phyloP scores from a whole-genome alignment of 1,284 basidiomycete genomes.

The Ustilago bromivora region DNA sequence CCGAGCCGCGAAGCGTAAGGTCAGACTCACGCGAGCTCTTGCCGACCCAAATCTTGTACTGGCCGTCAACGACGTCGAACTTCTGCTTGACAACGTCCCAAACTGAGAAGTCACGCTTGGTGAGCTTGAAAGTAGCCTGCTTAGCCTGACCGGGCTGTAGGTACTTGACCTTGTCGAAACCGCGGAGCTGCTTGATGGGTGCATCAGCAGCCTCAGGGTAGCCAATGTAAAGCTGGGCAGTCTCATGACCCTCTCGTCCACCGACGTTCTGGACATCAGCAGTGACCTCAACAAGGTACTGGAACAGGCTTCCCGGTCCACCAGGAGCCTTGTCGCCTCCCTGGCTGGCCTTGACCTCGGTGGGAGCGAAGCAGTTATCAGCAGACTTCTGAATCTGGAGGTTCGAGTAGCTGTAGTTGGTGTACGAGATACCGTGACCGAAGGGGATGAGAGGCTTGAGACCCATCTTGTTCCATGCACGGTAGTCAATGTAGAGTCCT shows the following conservation, averaged over 20 bases:
- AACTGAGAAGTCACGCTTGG: conserved; percentile 48
- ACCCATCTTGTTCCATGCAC: conserved; percentile 77
- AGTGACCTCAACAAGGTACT: conserved; percentile 73
- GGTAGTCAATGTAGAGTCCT: conserved; percentile 78
- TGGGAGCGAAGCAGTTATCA: conserved; percentile 32
- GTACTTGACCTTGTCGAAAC: conserved; percentile 53
- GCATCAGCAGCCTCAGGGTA: conserved; percentile 37
- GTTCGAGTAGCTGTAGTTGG: conserved; percentile 74
- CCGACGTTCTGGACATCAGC: conserved; percentile 72
- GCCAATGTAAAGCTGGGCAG: conserved; percentile 71
- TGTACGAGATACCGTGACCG: conserved; percentile 87
- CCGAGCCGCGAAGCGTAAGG: conserved; percentile 23
- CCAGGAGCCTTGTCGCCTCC: conserved; percentile 35
- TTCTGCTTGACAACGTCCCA: conserved; percentile 50
- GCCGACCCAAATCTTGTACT: conserved; percentile 46
- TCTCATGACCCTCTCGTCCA: conserved; percentile 70
- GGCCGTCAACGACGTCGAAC: conserved; percentile 41
- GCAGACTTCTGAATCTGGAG: conserved; percentile 28
- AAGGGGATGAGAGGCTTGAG: conserved; percentile 79
- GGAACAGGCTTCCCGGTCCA: conserved; percentile 61
- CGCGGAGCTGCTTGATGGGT: conserved; percentile 48
- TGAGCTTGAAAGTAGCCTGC: conserved; percentile 44
- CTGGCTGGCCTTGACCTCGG: conserved; percentile 15
- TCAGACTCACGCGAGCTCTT: conserved; percentile 31
- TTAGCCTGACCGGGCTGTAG: conserved; percentile 26